Conservation (phyloP, 345 rosid species). For the Carallia pectinifolia region DNA sequence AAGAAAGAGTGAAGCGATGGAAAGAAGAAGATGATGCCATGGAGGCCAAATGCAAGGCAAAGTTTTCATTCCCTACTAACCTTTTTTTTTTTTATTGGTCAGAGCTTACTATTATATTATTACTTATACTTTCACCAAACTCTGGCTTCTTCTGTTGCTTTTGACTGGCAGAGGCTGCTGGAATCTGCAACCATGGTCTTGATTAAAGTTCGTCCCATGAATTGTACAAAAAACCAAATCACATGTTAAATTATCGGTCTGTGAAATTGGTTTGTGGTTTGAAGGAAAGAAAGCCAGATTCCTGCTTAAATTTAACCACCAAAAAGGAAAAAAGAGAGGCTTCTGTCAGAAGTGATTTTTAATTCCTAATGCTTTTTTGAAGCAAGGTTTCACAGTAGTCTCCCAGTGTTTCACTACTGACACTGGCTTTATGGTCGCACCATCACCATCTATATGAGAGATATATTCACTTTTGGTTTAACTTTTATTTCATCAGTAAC, state of each 20-base stretch:
- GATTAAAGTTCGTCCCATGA: neutral
- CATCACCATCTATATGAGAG: neutral
- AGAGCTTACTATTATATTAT: too few relatives aligned
- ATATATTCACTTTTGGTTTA: neutral
- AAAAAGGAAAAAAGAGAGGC: neutral
- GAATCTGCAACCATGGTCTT: neutral
- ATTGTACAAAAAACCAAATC: neutral
- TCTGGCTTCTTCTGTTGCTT: conserved; percentile 1
- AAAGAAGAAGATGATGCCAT: conserved; percentile 62
- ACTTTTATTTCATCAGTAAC: conserved; percentile 5
- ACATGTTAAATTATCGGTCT: too few relatives aligned
- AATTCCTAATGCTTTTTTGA: neutral
- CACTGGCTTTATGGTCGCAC: neutral
- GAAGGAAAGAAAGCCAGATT: neutral
- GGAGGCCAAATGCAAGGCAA: conserved; percentile 76
- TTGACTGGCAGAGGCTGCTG: conserved; percentile 3
- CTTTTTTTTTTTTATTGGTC: neutral
- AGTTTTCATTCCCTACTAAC: neutral
- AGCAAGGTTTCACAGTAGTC: too few relatives aligned
- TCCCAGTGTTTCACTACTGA: too few relatives aligned
- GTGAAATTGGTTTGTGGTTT: too few relatives aligned
- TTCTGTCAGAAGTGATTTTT: neutral
- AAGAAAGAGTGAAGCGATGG: conserved; percentile 47
- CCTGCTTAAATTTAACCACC: neutral
- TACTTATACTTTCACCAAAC: too few relatives aligned